Evolutionary conservation across 148 eudicot genomes (phyloP), one percentile per base, ranked within the genome.

Genomic region (Linanthus parryae): DNA sequence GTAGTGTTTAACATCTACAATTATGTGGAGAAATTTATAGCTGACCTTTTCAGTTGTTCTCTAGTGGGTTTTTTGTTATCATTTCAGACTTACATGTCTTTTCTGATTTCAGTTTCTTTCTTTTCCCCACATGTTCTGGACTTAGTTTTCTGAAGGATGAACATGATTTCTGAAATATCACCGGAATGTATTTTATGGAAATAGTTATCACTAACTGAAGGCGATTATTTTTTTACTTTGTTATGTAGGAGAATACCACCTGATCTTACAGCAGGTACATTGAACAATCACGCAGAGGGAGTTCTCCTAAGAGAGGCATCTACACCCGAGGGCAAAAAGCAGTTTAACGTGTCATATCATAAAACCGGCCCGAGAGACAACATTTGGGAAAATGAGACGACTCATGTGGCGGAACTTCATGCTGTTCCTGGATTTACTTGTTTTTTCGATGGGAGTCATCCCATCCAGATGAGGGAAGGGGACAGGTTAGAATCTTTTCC

Each of bases 351-450:
- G 69, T 72, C 76, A 15, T 79, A 69, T 66, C 59, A 67, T 40
- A 64, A 61, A 65, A 59, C 71, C 33, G 69, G 59, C 63, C 79
- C 73, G 59, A 44, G 61, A 54, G 59, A 53, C 44, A 51, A 42
- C 23, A 69, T 75, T 44, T 74, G 61, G 43, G 37, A 67, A 47
- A 68, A 78, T 61, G 82, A 73, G 63, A 70, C 63, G 57, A 71
- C 73, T 46, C 83, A 72, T 45, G 53, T 82, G 62, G 71, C 84
- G 50, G 66, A 79, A 47, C 67, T 69, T 27, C 65, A 63, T 61
- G 72, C 82, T 52, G 75, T 68, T 62, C 87, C 83, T 67, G 94
- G 79, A 55, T 81, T 68, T 57, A 74, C 85, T 36, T 48, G 34
- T 74, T 61, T 77, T 53, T 21, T 75, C 44, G 76, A 77, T 69